These are phyloP conservation scores for Apiospora koreana DNA, from an alignment of 2,329 filamentous ascomycete genomes.

Conservation along the genomic window DNA sequence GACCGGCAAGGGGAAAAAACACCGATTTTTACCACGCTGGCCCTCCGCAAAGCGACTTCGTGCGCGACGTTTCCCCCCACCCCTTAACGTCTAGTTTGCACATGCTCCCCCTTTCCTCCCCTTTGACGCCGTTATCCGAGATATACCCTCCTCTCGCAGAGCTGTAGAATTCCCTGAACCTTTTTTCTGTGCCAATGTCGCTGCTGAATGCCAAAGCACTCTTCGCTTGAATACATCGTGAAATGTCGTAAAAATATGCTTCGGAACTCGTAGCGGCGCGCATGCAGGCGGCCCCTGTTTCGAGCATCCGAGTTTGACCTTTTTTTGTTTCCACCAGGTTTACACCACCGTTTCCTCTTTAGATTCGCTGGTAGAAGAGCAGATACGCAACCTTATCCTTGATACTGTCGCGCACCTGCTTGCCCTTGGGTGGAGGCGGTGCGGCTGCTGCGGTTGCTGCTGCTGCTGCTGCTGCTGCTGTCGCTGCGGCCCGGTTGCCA, in stretches of 20 bases:
- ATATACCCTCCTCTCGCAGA: background rate
- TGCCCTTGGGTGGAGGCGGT: conserved; percentile 48
- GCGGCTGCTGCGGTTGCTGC: conserved; percentile 36
- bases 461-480: conserved; percentile 46
- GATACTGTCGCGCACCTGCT: conserved; percentile 62
- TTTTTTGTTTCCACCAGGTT: conserved; percentile 4
- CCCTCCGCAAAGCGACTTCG: background rate
- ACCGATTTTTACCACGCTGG: background rate
- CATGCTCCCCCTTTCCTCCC: background rate
- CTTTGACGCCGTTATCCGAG: background rate
- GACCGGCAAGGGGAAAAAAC: background rate
- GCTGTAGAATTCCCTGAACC: conserved; percentile 8
- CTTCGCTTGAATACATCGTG: background rate
- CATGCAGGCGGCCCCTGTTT: background rate
- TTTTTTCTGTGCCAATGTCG: background rate
- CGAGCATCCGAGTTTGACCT: background rate
- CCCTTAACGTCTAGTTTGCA: background rate
- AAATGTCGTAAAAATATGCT: conserved; percentile 1
- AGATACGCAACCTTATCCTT: conserved; percentile 97
- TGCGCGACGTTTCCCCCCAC: background rate
- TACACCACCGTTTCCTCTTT: conserved; percentile 9
- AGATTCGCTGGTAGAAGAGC: conserved; percentile 87
- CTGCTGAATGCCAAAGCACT: background rate
- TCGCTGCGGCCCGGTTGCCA: conserved; percentile 56
- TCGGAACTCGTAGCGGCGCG: background rate